phyloP scores from a whole-genome alignment of 2,329 filamentous ascomycete genomes.

The Calycina herbarum region DNA sequence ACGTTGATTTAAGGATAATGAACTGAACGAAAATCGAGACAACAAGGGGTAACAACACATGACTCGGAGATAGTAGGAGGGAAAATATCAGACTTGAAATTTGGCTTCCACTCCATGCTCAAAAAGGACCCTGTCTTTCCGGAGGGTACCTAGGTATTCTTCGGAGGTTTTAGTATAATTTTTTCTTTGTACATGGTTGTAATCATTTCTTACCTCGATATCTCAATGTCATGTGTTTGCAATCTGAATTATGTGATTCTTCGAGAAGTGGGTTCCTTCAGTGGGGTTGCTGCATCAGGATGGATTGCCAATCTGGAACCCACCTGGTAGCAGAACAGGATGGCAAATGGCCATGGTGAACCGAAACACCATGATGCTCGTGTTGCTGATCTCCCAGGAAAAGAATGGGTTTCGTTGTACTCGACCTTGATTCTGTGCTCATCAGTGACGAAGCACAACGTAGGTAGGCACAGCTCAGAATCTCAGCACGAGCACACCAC shows the following conservation, averaged over 20 bases:
- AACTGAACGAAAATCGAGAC: neutral
- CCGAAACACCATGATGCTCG: slow-evolving; percentile 4
- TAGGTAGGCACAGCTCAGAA: neutral
- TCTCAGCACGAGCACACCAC: neutral
- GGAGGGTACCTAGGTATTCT: neutral
- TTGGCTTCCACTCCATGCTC: neutral
- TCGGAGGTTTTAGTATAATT: neutral
- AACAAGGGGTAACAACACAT: no score
- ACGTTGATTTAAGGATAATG: slow-evolving; percentile 1
- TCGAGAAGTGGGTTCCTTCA: neutral
- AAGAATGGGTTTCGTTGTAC: neutral
- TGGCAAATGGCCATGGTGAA: slow-evolving; percentile 7
- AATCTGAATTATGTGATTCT: neutral
- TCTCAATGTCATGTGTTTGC: neutral
- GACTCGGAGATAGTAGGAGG: neutral
- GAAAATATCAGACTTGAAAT: neutral
- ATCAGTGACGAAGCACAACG: neutral
- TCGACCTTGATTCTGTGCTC: slow-evolving; percentile 3
- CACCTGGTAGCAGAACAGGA: slow-evolving; percentile 4
- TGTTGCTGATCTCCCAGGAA: neutral
- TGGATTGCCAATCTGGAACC: neutral
- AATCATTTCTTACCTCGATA: neutral
- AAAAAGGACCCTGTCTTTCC: neutral
- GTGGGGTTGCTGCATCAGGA: slow-evolving; percentile 1
- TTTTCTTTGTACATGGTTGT: no score